Evolutionary conservation across 352 stramenopile species (phyloP), one percentile per base, ranked within the genome.

Genomic region (Pythium plurisporium): DNA sequence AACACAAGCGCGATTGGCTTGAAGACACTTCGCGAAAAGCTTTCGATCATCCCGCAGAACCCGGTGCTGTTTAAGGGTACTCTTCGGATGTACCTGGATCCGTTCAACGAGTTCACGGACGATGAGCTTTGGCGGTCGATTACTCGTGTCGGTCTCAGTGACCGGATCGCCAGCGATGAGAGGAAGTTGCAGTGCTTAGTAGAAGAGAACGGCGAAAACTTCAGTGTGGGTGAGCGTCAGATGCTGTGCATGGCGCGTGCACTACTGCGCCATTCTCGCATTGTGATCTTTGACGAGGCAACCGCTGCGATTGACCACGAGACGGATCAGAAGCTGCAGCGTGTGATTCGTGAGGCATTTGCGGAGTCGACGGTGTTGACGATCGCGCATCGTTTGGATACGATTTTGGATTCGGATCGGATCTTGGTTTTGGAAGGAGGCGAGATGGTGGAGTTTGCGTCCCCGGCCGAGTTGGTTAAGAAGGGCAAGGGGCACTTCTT

Each of bases 1-100:
- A 70, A 96, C 63, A 46, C 96, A 17, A 67, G 63, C 12, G 85
- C 59, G 26, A 66, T 98, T 11, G 74, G 81, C 9, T 61, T 98
- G 25, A 72, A 69, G 5, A 82, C 89, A 29, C 73, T 98, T n/a
- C 79, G 93, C 40, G 64, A 87, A 26, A 82, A 73, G 8, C 52
- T 97, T 33, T 90, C 89, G 2, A 96, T 98, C 47, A 98, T 99
- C 33, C 90, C 94, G 14, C 95, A 98, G 70, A 96, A 61, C 29
- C 93, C 91, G 0, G 86, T 98, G 11, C 64, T 98, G 22, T 97
- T 98, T 62, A 82, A 84, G 26, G 92, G 81, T 5, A 88, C 89
- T 17, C 38, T 99, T 20, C 74, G 91, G 26, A 67, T 82, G 37
- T 97, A 96, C 51, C 54, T 98, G 4, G 91, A 98, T 70, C 94